Evolutionary conservation across 75 land plant genomes (phyloP).

Genomic region (Pinus albicaulis): DNA sequence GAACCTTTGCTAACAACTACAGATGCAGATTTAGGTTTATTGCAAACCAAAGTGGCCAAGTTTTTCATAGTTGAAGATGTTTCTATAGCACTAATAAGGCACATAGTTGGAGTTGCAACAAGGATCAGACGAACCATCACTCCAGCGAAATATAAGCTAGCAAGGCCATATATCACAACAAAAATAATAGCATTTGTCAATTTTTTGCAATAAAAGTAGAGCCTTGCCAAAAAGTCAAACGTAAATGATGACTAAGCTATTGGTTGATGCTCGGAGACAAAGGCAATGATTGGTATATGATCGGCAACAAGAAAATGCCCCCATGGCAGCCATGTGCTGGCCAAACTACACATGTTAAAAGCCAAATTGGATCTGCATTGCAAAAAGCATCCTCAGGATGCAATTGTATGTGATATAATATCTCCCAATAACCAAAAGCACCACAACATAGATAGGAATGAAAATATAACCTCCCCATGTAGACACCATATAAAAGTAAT

Average conservation of each 20-base stretch:
- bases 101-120: slow-evolving; percentile 64
- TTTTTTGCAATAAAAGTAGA: slow-evolving; percentile 92
- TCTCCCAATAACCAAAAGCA: too few species aligned
- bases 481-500: slow-evolving; percentile 82
- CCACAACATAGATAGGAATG: too few species aligned
- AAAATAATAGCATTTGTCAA: slow-evolving; percentile 92
- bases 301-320: neutral
- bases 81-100: slow-evolving; percentile 63
- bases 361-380: too few species aligned
- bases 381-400: too few species aligned
- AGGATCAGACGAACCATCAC: slow-evolving; percentile 98
- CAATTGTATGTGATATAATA: too few species aligned
- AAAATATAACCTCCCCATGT: slow-evolving; percentile 99
- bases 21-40: slow-evolving; percentile 50
- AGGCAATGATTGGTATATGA: slow-evolving; percentile 97
- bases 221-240: slow-evolving; percentile 98
- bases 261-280: slow-evolving; percentile 99
- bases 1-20: slow-evolving; percentile 55
- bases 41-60: slow-evolving; percentile 45
- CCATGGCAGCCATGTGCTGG: too few species aligned
- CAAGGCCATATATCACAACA: slow-evolving; percentile 92
- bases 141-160: slow-evolving; percentile 98
- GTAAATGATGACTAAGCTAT: slow-evolving; percentile 99
- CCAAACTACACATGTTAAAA: too few species aligned
- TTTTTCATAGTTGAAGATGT: slow-evolving; percentile 93